These are phyloP conservation scores for Botrytis fragariae DNA, from an alignment of 2,329 filamentous ascomycete species.

Conservation along the genomic window DNA sequence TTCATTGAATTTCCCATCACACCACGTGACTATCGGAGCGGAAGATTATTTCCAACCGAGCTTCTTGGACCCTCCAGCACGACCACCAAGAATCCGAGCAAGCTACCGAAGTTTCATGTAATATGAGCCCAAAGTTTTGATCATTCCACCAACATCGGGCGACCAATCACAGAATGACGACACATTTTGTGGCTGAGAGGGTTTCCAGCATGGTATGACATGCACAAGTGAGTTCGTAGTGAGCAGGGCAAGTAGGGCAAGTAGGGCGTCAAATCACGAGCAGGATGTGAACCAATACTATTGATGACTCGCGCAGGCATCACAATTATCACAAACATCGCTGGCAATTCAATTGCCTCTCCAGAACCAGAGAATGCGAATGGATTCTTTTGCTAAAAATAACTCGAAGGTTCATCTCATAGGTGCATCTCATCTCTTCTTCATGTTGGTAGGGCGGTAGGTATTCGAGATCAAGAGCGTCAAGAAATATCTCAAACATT, in stretches of 20 bases:
- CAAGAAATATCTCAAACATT: not conserved
- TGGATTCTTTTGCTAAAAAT: not conserved
- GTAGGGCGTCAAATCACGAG: constrained; percentile 3
- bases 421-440: not conserved
- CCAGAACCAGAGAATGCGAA: not conserved
- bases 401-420: not conserved
- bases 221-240: not conserved
- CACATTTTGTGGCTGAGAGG: not conserved
- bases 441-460: not conserved
- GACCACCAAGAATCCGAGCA: not conserved
- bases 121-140: not conserved
- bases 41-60: not conserved
- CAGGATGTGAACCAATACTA: not conserved
- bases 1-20: fast-evolving
- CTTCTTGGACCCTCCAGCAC: not conserved
- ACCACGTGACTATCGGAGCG: not conserved
- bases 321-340: not conserved
- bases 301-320: not conserved
- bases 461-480: not conserved
- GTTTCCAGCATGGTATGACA: not conserved
- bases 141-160: not conserved
- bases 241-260: not conserved
- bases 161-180: not conserved
- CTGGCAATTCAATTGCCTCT: not conserved
- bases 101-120: not conserved